Evolutionary conservation across 1,284 basidiomycete species (phyloP), one percentile per base, ranked within the genome.

Genomic region (Laetiporus sulphureus): DNA sequence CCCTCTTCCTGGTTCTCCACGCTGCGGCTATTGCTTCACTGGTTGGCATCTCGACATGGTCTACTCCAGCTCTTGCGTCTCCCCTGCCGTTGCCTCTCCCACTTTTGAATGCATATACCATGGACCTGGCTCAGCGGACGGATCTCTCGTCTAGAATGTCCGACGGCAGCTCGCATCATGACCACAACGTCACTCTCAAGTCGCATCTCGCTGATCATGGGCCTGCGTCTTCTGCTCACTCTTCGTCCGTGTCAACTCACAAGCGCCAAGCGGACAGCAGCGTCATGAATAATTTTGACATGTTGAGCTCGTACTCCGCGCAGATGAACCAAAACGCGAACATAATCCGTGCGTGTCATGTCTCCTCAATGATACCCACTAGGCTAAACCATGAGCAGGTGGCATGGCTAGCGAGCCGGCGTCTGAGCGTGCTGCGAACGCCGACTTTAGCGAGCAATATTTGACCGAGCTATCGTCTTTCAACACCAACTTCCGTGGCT

Each of bases 1-100:
- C 57, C 52, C 50, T 69, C 55, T 53, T 67, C 41, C 42, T 65
- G 48, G 63, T 63, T 46, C 53, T 69, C 38, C 58, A 72, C 51
- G 61, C 65, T 25, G 54, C 63, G 47, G 62, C 57, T 42, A 51
- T 75, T 46, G 53, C 67, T 40, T 55, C 64, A 30, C 45, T 56
- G 29, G 44, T 56, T 36, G 51, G 59, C 42, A 56, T 46, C 15
- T 30, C 47, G 21, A 24, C 47, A 20, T 36, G 41, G 18, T 41
- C 50, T 19, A 42, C 49, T 12, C 32, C 41, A 35, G 58, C 50
- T 27, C 56, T 45, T 44, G 60, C 47, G 45, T 57, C 46, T 21
- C 55, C 45, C 47, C 48, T 50, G 44, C 58, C 72, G 4, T 47
- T 71, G 19, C 63, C 67, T 20, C 41, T 60, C 25, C 59, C 66